Conservation (phyloP, 2,329 filamentous ascomycete genomes). For the Pseudocercospora pini-densiflorae region DNA sequence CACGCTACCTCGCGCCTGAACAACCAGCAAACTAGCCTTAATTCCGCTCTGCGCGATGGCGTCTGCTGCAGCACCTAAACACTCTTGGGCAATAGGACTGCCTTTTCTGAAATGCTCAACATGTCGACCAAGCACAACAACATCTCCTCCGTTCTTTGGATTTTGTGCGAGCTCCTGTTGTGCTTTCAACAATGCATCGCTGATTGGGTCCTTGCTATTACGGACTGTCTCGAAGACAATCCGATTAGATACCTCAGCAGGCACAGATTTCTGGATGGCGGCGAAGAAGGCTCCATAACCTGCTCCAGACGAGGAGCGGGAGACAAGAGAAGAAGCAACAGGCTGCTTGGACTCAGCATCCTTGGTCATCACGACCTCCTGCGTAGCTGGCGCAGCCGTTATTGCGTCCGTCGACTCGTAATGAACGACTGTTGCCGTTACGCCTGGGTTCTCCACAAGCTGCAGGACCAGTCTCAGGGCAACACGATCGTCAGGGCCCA, state of each 20-base stretch:
- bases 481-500: conserved; percentile 75
- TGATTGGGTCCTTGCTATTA: conserved; percentile 44
- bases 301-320: conserved; percentile 7
- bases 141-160: conserved; percentile 69
- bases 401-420: conserved; percentile 47
- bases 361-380: conserved; percentile 24
- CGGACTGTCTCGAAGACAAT: conserved; percentile 62
- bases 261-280: conserved; percentile 60
- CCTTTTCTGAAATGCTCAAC: conserved; percentile 43
- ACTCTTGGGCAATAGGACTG: conserved; percentile 45
- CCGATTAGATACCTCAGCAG: conserved; percentile 55
- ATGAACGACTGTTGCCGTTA: conserved; percentile 77
- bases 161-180: conserved; percentile 64
- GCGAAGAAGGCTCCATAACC: conserved; percentile 61
- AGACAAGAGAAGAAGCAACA: conserved; percentile 4
- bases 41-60: conserved; percentile 62
- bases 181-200: conserved; percentile 59
- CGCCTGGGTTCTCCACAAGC: conserved; percentile 75
- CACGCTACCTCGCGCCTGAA: conserved; percentile 60
- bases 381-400: conserved; percentile 4
- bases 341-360: conserved; percentile 21
- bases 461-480: conserved; percentile 83
- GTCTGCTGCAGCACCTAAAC: conserved; percentile 65
- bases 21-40: conserved; percentile 70
- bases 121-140: conserved; percentile 68